A percentile compares a stretch with the other conserved stretches of the same genome.
phyloP scores from a whole-genome alignment of 805 yeast genomes.

The Phaffomyces opuntiae region DNA sequence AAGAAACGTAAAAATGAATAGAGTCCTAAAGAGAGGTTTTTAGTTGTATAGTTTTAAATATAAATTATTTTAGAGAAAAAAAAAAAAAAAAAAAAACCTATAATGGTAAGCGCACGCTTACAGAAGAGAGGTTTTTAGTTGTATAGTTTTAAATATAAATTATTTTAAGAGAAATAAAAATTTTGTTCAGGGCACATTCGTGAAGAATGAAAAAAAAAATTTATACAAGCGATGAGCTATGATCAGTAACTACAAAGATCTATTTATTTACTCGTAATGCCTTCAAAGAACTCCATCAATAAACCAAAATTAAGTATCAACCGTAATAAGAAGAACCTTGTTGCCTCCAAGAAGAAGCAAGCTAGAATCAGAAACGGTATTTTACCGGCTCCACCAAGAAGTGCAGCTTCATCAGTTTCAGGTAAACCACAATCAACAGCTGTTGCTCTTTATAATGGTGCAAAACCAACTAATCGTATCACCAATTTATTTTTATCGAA shows the following conservation, averaged over 20 bases:
- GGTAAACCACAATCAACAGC: constrained; percentile 34
- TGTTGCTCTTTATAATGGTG: constrained; percentile 32
- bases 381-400: constrained; percentile 37
- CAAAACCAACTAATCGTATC: constrained; percentile 20
- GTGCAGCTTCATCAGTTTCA: constrained; percentile 29
- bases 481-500: constrained; percentile 64
- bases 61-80: too few relatives aligned
- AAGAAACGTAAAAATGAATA: too few relatives aligned
- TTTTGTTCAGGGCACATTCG: background rate
- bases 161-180: too few relatives aligned
- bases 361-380: constrained; percentile 37
- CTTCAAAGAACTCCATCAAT: constrained; percentile 75
- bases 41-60: too few relatives aligned
- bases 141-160: too few relatives aligned
- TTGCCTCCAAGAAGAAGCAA: constrained; percentile 45
- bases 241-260: background rate
- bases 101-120: too few relatives aligned
- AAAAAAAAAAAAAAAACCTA: too few relatives aligned
- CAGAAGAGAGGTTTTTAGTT: too few relatives aligned
- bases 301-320: constrained; percentile 61
- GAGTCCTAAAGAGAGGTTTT: too few relatives aligned
- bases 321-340: constrained; percentile 39
- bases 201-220: background rate
- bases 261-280: constrained; percentile 38
- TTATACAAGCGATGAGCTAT: constrained; percentile 2